Base-by-base conservation (phyloP, 179 eudicot genomes). In the Camellia oleifera region DNA sequence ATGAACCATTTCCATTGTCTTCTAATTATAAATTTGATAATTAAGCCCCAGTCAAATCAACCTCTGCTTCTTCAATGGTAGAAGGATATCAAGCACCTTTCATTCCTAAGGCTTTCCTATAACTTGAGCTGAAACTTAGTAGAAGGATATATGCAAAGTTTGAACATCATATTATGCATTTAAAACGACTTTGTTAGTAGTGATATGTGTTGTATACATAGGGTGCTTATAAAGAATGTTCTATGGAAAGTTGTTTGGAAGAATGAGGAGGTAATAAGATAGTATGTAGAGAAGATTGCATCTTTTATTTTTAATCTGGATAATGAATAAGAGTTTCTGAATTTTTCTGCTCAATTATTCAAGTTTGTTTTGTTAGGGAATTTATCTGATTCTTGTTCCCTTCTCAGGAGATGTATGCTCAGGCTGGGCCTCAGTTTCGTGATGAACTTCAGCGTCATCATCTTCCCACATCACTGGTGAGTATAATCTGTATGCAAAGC, bases 401-500 rank as follows among this genome's bases (percentile, higher is more conserved):
- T 79, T 76, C 68, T 68, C 92, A 96, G 99, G 98, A 97, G 88
- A 97, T 97, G 98, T 94, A 96, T 80, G 79, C 86, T 48, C 97
- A 97, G 81, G 91, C 86, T 84, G 99, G 98, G 82, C 88, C 95
- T 57, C 99, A 92, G 82, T 94, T 97, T 73, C 97, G 85, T 74
- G 99, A 97, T 63, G 99, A 94, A 83, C 92, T 97, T 74, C 93
- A 89, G 78, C 90, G 99, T 53, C 90, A 94, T 82, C 92, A 91
- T 76, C 92, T 97, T 82, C 97, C 98, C 4, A 83, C 91, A 10
- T 83, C 94, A 80, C 83, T 94, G 98, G 99, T 94, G 81, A 80
- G 74, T 71, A 13, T 77, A 15, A 45, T 48, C 8, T 67, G 17
- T 23, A 9, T n/a, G 20, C 14, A 65, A 8, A 53, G 32, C 32